Base-by-base conservation (phyloP, 768 basidiomycete species). In the Sutorius australiensis region DNA sequence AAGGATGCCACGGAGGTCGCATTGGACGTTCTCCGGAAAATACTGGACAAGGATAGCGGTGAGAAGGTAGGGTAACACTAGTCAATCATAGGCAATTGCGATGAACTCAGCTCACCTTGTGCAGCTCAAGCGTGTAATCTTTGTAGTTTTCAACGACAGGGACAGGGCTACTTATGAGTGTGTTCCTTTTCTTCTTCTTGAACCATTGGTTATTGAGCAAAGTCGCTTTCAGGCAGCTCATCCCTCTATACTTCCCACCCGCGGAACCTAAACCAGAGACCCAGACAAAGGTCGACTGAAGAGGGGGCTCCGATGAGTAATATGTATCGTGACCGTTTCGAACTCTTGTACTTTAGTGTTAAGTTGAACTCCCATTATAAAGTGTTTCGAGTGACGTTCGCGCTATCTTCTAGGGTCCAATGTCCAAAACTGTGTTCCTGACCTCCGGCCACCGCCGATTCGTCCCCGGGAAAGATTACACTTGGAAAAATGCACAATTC, bases 1-100 rank as follows among this genome's bases (percentile, higher is more conserved):
- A 68, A 71, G 40, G 82, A 81, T 57, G 91, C 90, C 0, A 84
- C 91, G 0, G 78, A 79, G 30, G 76, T 92, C 48, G 89, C 90
- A 3, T 66, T 92, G 48, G 70, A 77, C 27, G 74, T 77, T 27
- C 80, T 77, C 13, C 76, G 88, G 46, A 67, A 75, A 31, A 83
- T 82, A 49, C 65, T 83, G 37, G 85, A 89, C 21, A 73, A 77
- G 4, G 74, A 80, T 21, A 65, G 65, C 6, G 83, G 53, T 11
- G 16, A 78, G 21, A 75, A 77, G 69, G 81, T 77, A 53, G 9
- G 6, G 14, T 49, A 11, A 30, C 24, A 0, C 46, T 36, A 5
- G 7, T 43, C 34, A 16, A 53, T 28, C 27, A 32, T 31, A n/a
- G 3, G 17, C 14, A 5, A 17, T 42, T 5, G 13, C 38, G 5